phyloP scores from a whole-genome alignment of 2,329 filamentous ascomycete species.

The Apiospora koreana region DNA sequence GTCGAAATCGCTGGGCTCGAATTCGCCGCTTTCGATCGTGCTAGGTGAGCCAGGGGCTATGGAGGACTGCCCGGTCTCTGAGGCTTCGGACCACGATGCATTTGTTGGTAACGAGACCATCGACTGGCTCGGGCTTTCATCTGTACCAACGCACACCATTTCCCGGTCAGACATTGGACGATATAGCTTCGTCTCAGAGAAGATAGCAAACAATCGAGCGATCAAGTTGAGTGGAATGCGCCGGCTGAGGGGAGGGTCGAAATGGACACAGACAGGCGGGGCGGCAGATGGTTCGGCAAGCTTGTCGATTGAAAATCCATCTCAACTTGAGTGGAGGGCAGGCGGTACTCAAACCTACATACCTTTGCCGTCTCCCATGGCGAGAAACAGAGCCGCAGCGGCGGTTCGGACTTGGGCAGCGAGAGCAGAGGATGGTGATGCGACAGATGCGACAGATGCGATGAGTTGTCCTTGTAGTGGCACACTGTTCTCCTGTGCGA shows the following conservation, averaged over 20 bases:
- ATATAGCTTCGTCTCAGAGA: background rate
- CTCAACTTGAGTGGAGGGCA: background rate
- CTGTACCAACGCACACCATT: background rate
- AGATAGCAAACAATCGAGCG: background rate
- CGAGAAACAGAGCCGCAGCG: conserved; percentile 14
- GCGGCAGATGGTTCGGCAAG: background rate
- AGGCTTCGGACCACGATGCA: background rate
- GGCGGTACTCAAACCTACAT: background rate
- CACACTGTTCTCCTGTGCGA: background rate
- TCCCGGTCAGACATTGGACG: background rate
- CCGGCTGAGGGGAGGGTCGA: background rate
- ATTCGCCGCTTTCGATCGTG: conserved; percentile 1
- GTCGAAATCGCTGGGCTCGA: conserved; percentile 8
- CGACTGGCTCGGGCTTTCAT: background rate
- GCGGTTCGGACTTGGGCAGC: conserved; percentile 12
- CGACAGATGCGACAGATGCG: background rate
- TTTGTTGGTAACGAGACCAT: background rate
- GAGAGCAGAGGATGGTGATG: conserved; percentile 7
- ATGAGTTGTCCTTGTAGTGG: background rate
- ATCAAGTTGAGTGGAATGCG: background rate
- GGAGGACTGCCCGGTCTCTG: background rate
- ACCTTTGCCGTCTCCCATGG: conserved; percentile 17
- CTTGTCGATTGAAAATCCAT: background rate
- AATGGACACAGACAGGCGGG: background rate
- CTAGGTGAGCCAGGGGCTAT: background rate